Evolutionary conservation across 2,329 filamentous ascomycete genomes (phyloP).

Genomic region (Hysterium pulicare): DNA sequence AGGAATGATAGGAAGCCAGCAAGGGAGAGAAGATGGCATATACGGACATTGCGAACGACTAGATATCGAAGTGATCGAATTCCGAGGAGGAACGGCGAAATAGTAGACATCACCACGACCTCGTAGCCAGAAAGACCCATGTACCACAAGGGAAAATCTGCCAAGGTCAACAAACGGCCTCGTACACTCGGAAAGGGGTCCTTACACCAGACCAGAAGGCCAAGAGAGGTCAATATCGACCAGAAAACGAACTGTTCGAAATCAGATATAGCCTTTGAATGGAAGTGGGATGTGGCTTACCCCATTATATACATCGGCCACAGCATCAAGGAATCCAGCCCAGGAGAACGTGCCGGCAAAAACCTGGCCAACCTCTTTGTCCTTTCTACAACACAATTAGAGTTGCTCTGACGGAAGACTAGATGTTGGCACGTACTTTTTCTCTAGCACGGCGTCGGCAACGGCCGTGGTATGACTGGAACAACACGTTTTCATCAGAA

Average conservation of each 20-base stretch:
- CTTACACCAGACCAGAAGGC: constrained; percentile 90
- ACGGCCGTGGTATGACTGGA: constrained; percentile 41
- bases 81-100: constrained; percentile 76
- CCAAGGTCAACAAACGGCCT: constrained; percentile 10
- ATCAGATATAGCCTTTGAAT: constrained; percentile 5
- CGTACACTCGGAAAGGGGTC: constrained; percentile 15
- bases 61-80: constrained; percentile 66
- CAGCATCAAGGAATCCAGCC: constrained; percentile 71
- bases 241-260: constrained; percentile 78
- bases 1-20: constrained; percentile 76
- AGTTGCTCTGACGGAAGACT: neutral
- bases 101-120: constrained; percentile 76
- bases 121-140: constrained; percentile 99
- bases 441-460: constrained; percentile 56
- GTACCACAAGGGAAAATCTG: constrained; percentile 94
- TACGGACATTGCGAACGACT: constrained; percentile 64
- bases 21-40: constrained; percentile 74
- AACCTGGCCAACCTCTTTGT: constrained; percentile 67
- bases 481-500: constrained; percentile 35
- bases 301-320: constrained; percentile 87
- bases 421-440: constrained; percentile 60
- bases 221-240: constrained; percentile 87
- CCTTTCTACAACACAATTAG: constrained; percentile 58
- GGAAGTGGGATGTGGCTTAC: constrained; percentile 49
- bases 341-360: constrained; percentile 71